Conservation (phyloP, 108 stramenopile genomes). For the Cyclostephanos tholiformis region DNA sequence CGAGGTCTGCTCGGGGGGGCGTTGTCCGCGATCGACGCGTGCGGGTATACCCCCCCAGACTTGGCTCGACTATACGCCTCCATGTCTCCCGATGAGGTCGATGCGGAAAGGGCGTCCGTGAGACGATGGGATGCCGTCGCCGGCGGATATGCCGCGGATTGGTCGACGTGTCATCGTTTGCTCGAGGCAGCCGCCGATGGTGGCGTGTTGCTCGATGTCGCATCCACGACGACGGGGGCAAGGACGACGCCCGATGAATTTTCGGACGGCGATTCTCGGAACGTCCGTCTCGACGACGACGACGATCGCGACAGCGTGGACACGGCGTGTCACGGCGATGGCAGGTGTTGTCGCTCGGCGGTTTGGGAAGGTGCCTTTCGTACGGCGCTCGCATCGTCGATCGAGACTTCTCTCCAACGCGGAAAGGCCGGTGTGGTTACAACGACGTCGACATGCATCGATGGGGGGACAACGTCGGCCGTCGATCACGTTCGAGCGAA, state of each 20-base stretch:
- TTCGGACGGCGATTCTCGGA: no score
- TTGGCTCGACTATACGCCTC: constrained; percentile 51
- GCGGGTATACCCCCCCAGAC: constrained; percentile 49
- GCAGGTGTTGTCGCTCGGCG: constrained; percentile 53
- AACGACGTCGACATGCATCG: no score
- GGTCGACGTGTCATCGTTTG: constrained; percentile 60
- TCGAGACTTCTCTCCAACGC: constrained; percentile 12
- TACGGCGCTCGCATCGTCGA: constrained; percentile 48
- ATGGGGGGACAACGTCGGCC: no score
- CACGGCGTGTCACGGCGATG: constrained; percentile 24
- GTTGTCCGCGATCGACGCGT: constrained; percentile 17
- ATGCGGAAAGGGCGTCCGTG: constrained; percentile 53
- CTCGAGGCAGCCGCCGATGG: constrained; percentile 34
- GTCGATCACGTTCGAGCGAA: no score
- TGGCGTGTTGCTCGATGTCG: background rate
- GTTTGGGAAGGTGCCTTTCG: constrained; percentile 68
- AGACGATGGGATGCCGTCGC: constrained; percentile 85
- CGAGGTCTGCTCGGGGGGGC: background rate
- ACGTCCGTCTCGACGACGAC: constrained; percentile 14
- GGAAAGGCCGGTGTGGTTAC: no score
- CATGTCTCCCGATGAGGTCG: constrained; percentile 33
- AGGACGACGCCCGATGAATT: no score
- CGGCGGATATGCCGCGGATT: constrained; percentile 66
- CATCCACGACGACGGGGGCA: background rate
- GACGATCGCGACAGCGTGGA: constrained; percentile 18